Base-by-base conservation (phyloP, 148 eudicot genomes). In the Fallopia convolvulus region DNA sequence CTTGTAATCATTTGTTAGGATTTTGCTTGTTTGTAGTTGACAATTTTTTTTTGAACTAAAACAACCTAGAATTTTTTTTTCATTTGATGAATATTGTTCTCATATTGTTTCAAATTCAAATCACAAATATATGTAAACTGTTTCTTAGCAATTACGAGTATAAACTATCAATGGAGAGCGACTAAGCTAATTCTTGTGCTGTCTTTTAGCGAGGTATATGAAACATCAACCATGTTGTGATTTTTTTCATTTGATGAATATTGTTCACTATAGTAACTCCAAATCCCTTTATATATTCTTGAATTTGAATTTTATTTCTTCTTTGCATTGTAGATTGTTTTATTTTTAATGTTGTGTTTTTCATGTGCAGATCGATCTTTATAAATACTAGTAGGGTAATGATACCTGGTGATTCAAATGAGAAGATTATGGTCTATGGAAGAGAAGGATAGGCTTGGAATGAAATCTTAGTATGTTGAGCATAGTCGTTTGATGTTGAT, bases 381-480 rank as follows among this genome's bases (percentile, higher is more conserved):
- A 33, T 36, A 33, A 33, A 15, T 33, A 6, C 46, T 66, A 33
- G 72, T 44, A 36, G 72, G 21, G 44, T 14, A 39, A 36, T 5
- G 55, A 50, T 48, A 75, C 72, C 63, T 30, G 18, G 36, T 76
- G 72, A 63, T 58, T 44, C 77, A 26, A 81, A 78, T 6, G 44
- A 40, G 41, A 81, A 47, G 77, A 78, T 53, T 48, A 81, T 26
- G 30, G 30, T 26, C 30, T 26, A 26, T 80, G 86, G 91, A 87
- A 81, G 72, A 58, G 82, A n/a, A 83, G 80, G 60, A 78, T 75
- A n/a, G n/a, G n/a, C n/a, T n/a, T n/a, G n/a, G n/a, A n/a, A n/a
- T n/a, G n/a, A n/a, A n/a, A n/a, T n/a, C n/a, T n/a, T n/a, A n/a
- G n/a, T n/a, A n/a, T n/a, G n/a, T n/a, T n/a, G n/a, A n/a, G n/a